Evolutionary conservation across 1,139 yeast genomes (phyloP), one percentile per base, ranked within the genome.

Genomic region (Taphrina deformans): DNA sequence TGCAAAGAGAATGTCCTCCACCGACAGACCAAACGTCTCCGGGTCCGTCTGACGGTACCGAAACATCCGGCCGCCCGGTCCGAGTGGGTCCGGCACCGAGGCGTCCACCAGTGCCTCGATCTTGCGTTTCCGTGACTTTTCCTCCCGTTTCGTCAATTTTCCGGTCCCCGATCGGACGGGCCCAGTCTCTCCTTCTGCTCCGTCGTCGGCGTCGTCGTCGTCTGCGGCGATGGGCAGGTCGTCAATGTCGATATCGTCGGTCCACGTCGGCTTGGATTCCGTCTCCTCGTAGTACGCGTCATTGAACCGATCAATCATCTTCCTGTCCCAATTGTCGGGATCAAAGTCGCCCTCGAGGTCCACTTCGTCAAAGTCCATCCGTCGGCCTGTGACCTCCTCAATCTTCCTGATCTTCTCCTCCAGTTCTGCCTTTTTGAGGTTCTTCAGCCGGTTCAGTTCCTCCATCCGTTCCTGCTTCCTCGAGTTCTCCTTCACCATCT

Each of bases 1-100:
- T 9, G 99, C 99, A 67, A 89, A 78, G 64, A 95, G 79, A 62
- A 95, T 93, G 72, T 95, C 99, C 68, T 96, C 82, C 0, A 95
- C 83, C 0, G 90, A 82, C 65, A 95, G 81, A 9, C 98, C 98
- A 77, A 84, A 95, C 10, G 92, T 78, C 72, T 95, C 99, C 2
- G 99, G 98, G 0, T 96, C 91, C 2, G 93, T 98, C 72, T 91
- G 96, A 71, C 98, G 83, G 75, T 95, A 95, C 72, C 85, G 86
- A 81, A 93, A 93, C 66, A 18, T 40, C 12, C 56, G 24, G 40
- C 63, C 63, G 26, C 35, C 56, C 80, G 82, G 55, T 4, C 63
- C 63, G 2, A 40, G 31, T 5, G 56, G 33, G 1, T 59, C 55
- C 2, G 58, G 58, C 2, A 53, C 35, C 9, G 48, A 14, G 10